A percentile compares a stretch with the other conserved stretches of the same genome.
Evolutionary conservation across 2,329 filamentous ascomycete genomes (phyloP).

Genomic region (Neofusicoccum umdonicola): DNA sequence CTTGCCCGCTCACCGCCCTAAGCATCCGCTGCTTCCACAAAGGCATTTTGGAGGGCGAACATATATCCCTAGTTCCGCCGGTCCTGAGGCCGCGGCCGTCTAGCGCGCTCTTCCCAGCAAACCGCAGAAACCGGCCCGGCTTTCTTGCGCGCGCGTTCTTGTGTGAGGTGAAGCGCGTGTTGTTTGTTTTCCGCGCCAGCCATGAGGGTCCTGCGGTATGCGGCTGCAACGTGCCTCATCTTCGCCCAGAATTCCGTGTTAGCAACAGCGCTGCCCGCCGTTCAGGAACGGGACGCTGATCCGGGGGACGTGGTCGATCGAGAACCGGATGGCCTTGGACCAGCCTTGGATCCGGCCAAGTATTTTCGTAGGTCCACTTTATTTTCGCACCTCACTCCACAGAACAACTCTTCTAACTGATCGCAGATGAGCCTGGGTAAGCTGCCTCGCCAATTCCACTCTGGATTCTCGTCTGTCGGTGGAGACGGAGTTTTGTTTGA

Average conservation of each 20-base stretch:
- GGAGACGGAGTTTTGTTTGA: too few relatives aligned
- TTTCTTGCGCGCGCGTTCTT: neutral
- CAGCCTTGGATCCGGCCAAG: constrained; percentile 2
- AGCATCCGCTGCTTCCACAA: neutral
- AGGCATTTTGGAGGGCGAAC: neutral
- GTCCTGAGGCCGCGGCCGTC: neutral
- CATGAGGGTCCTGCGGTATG: constrained; percentile 4
- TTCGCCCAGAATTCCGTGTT: neutral
- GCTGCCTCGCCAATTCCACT: neutral
- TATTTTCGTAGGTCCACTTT: constrained; percentile 15
- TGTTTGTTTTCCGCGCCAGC: neutral
- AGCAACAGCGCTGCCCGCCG: neutral
- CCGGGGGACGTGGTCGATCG: neutral
- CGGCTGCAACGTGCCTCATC: neutral
- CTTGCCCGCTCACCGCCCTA: neutral
- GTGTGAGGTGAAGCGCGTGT: neutral
- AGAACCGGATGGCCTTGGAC: neutral
- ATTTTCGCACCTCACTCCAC: neutral
- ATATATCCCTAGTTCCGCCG: neutral
- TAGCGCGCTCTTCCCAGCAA: neutral
- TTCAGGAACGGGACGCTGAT: neutral
- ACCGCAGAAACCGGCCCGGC: too few relatives aligned
- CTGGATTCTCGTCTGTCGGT: too few relatives aligned
- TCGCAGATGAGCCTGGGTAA: constrained; percentile 17
- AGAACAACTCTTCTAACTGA: neutral